These are phyloP conservation scores for Coemansia sp. DNA, from an alignment of 192 early-diverging fungal species.

Conservation along the genomic window DNA sequence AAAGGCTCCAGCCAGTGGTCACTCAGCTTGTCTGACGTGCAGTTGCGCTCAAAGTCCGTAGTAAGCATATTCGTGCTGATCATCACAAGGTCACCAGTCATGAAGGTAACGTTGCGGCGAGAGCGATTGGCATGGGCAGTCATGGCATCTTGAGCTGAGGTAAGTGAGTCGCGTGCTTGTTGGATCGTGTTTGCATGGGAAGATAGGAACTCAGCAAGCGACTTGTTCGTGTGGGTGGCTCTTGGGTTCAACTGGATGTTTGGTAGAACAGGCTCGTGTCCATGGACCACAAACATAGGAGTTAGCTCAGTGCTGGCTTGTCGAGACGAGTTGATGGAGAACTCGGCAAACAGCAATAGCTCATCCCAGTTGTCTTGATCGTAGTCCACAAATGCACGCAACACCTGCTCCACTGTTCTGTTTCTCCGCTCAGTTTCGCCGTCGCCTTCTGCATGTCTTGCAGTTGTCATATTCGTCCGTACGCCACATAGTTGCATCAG, in stretches of 20 bases:
- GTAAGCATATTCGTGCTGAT: conserved; percentile 1
- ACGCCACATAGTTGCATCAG: neutral
- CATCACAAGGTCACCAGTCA: neutral
- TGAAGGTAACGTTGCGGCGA: neutral
- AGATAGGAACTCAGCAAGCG: neutral
- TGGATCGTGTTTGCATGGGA: neutral
- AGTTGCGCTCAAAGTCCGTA: neutral
- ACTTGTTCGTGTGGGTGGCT: no score
- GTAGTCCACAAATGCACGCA: neutral
- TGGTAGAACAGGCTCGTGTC: neutral
- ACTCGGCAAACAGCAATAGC: neutral
- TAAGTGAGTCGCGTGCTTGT: neutral
- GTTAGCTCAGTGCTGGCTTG: neutral
- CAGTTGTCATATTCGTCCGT: neutral
- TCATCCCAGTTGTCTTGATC: neutral
- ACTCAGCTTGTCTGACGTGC: neutral
- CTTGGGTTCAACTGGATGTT: neutral
- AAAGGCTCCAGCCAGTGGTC: neutral
- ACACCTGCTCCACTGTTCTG: neutral
- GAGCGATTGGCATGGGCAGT: neutral
- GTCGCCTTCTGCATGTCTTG: conserved; percentile 2
- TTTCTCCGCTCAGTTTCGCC: conserved; percentile 2
- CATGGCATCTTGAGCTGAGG: neutral
- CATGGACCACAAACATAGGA: neutral
- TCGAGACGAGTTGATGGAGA: neutral